Percentiles rank a stretch among this genome's conserved stretches.
Evolutionary conservation across 495 filamentous ascomycete genomes (phyloP).

Genomic region (Elasticomyces elasticus): DNA sequence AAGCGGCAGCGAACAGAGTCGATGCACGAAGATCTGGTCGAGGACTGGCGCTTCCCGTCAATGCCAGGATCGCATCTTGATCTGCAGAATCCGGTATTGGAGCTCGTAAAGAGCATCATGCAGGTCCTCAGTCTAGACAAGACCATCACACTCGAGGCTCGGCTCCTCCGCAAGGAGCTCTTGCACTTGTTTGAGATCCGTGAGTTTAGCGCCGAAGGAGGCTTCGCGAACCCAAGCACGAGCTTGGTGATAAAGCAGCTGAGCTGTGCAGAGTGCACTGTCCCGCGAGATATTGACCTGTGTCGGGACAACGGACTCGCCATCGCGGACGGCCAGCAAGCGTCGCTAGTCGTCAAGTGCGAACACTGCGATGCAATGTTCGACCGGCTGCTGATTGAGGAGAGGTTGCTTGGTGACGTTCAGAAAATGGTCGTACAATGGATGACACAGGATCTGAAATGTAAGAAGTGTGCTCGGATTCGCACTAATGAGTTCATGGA

Average conservation of each 20-base stretch:
- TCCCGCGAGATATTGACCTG: conserved; percentile 80
- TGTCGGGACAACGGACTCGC: conserved; percentile 79
- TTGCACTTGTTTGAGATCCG: conserved; percentile 84
- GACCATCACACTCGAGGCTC: conserved; percentile 73
- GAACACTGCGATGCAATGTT: conserved; percentile 65
- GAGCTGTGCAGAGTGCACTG: conserved; percentile 77
- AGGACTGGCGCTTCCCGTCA: conserved; percentile 78
- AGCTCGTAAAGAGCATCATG: conserved; percentile 83
- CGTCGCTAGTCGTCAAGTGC: conserved; percentile 42
- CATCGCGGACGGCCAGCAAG: neutral
- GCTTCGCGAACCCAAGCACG: conserved; percentile 76
- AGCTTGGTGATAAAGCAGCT: conserved; percentile 63
- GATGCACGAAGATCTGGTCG: conserved; percentile 75
- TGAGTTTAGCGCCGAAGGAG: conserved; percentile 80
- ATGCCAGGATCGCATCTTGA: conserved; percentile 71
- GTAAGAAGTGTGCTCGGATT: conserved; percentile 52
- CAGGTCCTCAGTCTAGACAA: conserved; percentile 84
- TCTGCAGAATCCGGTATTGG: conserved; percentile 67
- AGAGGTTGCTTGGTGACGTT: conserved; percentile 66
- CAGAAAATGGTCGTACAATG: conserved; percentile 67
- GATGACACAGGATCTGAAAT: conserved; percentile 85
- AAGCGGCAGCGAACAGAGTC: conserved; percentile 77
- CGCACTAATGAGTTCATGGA: conserved; percentile 91
- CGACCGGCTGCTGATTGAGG: conserved; percentile 68
- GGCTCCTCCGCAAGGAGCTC: conserved; percentile 77